phyloP scores from a whole-genome alignment of 164 flowering plant genomes.

The Platanus orientalis region DNA sequence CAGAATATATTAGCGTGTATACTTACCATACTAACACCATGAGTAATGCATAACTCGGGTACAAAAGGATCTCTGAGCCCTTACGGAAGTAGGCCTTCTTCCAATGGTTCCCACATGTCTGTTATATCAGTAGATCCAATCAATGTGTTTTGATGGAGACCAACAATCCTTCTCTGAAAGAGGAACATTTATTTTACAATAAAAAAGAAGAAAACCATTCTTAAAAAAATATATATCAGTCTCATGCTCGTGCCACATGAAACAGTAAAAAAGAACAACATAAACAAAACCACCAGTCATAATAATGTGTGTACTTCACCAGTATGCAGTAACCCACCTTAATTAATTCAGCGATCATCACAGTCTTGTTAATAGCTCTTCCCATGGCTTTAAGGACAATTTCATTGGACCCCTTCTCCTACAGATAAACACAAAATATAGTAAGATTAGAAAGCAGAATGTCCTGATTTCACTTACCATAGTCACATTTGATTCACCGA shows the following conservation, averaged over 20 bases:
- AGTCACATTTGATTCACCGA: background rate
- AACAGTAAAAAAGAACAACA: background rate
- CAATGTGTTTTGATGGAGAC: conserved; percentile 56
- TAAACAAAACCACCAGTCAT: background rate
- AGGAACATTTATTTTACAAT: background rate
- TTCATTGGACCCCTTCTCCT: conserved; percentile 59
- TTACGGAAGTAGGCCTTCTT: conserved; percentile 75
- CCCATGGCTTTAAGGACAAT: conserved; percentile 66
- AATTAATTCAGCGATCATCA: conserved; percentile 55
- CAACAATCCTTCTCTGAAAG: conserved; percentile 59
- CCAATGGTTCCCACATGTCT: conserved; percentile 69
- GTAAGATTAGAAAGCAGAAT: background rate
- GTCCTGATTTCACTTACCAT: background rate
- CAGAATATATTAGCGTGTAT: background rate
- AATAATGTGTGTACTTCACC: no score
- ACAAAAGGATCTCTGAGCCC: conserved; percentile 6
- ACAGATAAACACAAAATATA: background rate
- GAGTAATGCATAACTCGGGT: background rate
- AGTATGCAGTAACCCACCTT: conserved; percentile 49
- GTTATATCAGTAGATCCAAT: conserved; percentile 67
- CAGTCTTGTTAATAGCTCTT: conserved; percentile 68
- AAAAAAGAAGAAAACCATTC: background rate
- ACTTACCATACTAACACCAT: background rate
- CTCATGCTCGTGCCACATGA: background rate
- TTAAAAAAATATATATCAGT: background rate